Percentiles rank a stretch among this genome's conserved stretches.
These are phyloP conservation scores for Secale cereale DNA, from an alignment of 176 grass and related monocot genomes.

Conservation along the genomic window DNA sequence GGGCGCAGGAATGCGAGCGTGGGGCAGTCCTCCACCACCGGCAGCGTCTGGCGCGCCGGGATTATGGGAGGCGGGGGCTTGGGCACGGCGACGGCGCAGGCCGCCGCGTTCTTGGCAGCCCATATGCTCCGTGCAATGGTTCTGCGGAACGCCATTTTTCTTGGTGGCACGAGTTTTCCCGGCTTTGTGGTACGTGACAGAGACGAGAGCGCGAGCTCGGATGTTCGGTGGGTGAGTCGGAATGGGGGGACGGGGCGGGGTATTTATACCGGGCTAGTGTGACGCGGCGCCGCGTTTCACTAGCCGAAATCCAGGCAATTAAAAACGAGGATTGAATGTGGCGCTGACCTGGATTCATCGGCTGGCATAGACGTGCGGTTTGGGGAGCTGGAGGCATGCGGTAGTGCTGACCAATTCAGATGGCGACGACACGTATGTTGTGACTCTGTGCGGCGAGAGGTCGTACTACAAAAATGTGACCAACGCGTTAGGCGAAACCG, in stretches of 20 bases:
- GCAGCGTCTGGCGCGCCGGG: slow-evolving; percentile 16
- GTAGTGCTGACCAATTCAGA: background rate
- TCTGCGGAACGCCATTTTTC: slow-evolving; percentile 55
- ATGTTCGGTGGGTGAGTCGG: background rate
- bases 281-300: background rate
- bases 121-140: slow-evolving; percentile 43
- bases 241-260: background rate
- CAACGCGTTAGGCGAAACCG: background rate
- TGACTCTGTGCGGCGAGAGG: background rate
- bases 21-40: slow-evolving; percentile 38
- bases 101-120: slow-evolving; percentile 25
- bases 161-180: background rate
- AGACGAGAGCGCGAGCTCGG: background rate
- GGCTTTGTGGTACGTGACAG: slow-evolving; percentile 17
- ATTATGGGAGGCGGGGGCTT: background rate
- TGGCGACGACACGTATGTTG: background rate
- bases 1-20: slow-evolving; percentile 41
- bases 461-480: background rate
- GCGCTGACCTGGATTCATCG: background rate
- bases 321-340: background rate
- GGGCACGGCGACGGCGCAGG: background rate
- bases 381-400: background rate
- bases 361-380: background rate
- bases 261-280: slow-evolving; percentile 49
- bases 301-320: background rate